These are phyloP conservation scores for Crithidia thermophila DNA, from an alignment of 208 protist genomes.

Conservation along the genomic window DNA sequence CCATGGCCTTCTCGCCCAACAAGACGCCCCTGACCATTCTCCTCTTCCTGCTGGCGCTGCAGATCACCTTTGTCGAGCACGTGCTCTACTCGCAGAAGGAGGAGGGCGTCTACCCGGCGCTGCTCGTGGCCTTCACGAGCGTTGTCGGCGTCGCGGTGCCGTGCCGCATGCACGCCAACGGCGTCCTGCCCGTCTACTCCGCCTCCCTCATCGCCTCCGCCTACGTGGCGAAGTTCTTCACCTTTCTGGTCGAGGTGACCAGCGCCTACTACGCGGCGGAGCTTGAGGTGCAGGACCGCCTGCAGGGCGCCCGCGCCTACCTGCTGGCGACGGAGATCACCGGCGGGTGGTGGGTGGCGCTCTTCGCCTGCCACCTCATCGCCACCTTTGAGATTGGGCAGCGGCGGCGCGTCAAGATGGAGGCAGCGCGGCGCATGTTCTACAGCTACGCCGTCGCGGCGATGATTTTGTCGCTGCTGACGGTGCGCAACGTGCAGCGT, in stretches of 20 bases:
- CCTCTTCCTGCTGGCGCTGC: slow-evolving; percentile 69
- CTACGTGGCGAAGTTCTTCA: slow-evolving; percentile 79
- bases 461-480: slow-evolving; percentile 43
- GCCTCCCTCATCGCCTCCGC: slow-evolving; percentile 65
- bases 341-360: slow-evolving; percentile 58
- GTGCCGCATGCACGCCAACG: slow-evolving; percentile 67
- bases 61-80: slow-evolving; percentile 82
- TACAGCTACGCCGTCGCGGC: slow-evolving; percentile 40
- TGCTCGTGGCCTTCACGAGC: slow-evolving; percentile 73
- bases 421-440: slow-evolving; percentile 33
- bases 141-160: slow-evolving; percentile 58
- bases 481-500: slow-evolving; percentile 79
- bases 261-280: slow-evolving; percentile 69
- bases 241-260: slow-evolving; percentile 81
- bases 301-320: background rate
- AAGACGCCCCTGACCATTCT: slow-evolving; percentile 48
- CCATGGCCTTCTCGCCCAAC: slow-evolving; percentile 62
- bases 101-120: slow-evolving; percentile 72
- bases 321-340: slow-evolving; percentile 37
- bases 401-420: slow-evolving; percentile 39
- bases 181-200: slow-evolving; percentile 41
- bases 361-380: slow-evolving; percentile 54
- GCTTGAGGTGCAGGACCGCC: slow-evolving; percentile 20
- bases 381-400: slow-evolving; percentile 58
- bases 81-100: slow-evolving; percentile 88